Evolutionary conservation across 2,329 filamentous ascomycete genomes (phyloP).

Genomic region (Seiridium cupressi): DNA sequence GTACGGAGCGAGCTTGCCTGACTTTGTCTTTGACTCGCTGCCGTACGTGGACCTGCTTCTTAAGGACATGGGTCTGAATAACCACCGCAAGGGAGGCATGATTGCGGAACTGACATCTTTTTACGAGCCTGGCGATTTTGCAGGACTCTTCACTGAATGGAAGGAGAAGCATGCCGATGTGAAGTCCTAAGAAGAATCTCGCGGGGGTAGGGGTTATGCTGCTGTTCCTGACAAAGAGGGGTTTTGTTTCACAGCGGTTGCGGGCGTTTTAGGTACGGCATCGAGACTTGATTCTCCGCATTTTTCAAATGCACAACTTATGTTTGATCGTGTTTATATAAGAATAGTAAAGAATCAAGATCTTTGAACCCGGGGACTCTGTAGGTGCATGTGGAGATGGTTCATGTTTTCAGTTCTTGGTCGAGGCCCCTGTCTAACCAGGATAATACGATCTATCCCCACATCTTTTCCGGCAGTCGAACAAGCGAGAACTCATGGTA

Average conservation of each 20-base stretch:
- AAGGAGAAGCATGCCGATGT: not conserved
- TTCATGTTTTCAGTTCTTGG: not conserved
- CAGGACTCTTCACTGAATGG: constrained; percentile 39
- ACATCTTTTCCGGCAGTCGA: not conserved
- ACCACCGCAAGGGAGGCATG: constrained; percentile 32
- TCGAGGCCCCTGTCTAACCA: not conserved
- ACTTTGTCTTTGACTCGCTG: constrained; percentile 59
- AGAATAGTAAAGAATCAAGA: too few relatives aligned
- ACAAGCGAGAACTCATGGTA: not conserved
- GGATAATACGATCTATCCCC: not conserved
- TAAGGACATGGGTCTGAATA: constrained; percentile 49
- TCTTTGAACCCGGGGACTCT: too few relatives aligned
- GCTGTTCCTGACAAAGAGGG: too few relatives aligned
- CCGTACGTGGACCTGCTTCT: constrained; percentile 58
- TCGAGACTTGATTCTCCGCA: too few relatives aligned
- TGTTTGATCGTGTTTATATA: too few relatives aligned
- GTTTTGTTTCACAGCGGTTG: too few relatives aligned
- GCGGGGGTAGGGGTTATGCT: too few relatives aligned
- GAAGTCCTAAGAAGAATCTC: not conserved
- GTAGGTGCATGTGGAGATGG: not conserved
- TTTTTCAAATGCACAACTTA: too few relatives aligned
- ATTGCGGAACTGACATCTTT: constrained; percentile 39
- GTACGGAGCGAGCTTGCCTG: constrained; percentile 46
- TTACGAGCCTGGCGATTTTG: constrained; percentile 45
- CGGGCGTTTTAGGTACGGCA: too few relatives aligned